Conservation (phyloP, 345 rosid genomes). For the Rhizophora mangle region DNA sequence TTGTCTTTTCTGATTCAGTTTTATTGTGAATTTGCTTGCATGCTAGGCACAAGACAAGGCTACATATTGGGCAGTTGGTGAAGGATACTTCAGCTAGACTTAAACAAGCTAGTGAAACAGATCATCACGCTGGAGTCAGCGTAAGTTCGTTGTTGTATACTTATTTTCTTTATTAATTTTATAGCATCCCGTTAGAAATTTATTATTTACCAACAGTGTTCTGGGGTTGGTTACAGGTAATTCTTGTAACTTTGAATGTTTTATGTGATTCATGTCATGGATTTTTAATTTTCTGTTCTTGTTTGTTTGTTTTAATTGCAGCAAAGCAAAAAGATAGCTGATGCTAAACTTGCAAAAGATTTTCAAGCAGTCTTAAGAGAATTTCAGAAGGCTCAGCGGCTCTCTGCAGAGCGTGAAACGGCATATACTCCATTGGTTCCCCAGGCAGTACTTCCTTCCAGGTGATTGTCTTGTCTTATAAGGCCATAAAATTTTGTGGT, state of each 20-base stretch:
- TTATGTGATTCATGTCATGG: neutral
- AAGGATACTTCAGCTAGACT: conserved; percentile 94
- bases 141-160: conserved; percentile 24
- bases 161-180: neutral
- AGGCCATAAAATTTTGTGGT: neutral
- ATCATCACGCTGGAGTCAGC: conserved; percentile 70
- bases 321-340: conserved; percentile 88
- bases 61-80: conserved; percentile 79
- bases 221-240: too few relatives aligned
- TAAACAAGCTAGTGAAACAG: conserved; percentile 82
- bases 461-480: conserved; percentile 40
- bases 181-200: neutral
- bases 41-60: conserved; percentile 77
- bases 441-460: conserved; percentile 58
- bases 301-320: conserved; percentile 24
- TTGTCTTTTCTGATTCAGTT: neutral
- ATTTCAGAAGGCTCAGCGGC: conserved; percentile 96
- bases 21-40: conserved; percentile 17
- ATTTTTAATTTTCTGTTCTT: conserved; percentile 6
- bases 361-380: conserved; percentile 90
- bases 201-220: neutral
- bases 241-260: neutral
- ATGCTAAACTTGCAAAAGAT: conserved; percentile 98
- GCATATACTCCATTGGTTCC: conserved; percentile 77
- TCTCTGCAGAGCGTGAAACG: conserved; percentile 97